Evolutionary conservation across 2,329 filamentous ascomycete species (phyloP).

Genomic region (Macrophomina phaseolina): DNA sequence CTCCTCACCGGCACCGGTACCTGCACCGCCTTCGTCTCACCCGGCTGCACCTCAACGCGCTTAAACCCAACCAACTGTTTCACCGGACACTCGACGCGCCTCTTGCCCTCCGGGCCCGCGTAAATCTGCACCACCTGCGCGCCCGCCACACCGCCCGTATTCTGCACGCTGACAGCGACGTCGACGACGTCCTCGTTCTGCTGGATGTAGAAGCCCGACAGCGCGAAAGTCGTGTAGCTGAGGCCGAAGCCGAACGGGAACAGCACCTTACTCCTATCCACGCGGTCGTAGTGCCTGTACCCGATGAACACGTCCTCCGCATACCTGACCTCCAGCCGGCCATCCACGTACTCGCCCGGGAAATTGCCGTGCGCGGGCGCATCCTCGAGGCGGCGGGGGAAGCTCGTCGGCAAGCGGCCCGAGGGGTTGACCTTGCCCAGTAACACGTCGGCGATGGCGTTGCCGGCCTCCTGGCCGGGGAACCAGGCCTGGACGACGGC

Average conservation of each 20-base stretch:
- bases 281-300: conserved; percentile 74
- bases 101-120: conserved; percentile 60
- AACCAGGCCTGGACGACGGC: conserved; percentile 80
- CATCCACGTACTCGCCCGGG: conserved; percentile 66
- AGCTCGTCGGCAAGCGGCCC: conserved; percentile 76
- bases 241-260: conserved; percentile 82
- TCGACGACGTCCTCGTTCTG: conserved; percentile 38
- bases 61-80: conserved; percentile 75
- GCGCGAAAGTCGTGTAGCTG: conserved; percentile 77
- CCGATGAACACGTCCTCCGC: conserved; percentile 76
- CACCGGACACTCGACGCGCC: conserved; percentile 66
- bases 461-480: conserved; percentile 82
- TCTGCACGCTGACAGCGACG: conserved; percentile 49
- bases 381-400: conserved; percentile 66
- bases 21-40: conserved; percentile 42
- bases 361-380: conserved; percentile 75
- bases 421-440: conserved; percentile 76
- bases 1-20: conserved; percentile 52
- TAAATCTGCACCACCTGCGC: conserved; percentile 73
- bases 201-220: conserved; percentile 59
- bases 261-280: conserved; percentile 55
- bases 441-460: conserved; percentile 78
- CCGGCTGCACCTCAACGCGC: conserved; percentile 44
- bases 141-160: conserved; percentile 63
- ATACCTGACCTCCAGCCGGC: conserved; percentile 64